Evolutionary conservation across 2,329 filamentous ascomycete species (phyloP).

Genomic region (Hypoxylon sp.): DNA sequence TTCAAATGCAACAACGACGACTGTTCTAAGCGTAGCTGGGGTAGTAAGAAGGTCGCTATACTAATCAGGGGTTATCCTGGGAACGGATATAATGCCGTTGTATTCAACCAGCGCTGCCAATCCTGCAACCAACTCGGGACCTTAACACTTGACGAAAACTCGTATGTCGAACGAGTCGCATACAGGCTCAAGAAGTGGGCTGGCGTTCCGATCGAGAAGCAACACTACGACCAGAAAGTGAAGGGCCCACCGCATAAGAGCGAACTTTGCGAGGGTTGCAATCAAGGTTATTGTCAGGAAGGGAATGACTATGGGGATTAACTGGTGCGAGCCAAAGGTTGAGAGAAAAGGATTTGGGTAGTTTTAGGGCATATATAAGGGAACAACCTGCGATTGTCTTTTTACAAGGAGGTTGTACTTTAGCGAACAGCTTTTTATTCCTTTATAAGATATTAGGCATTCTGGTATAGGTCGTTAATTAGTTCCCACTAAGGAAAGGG

Average conservation of each 20-base stretch:
- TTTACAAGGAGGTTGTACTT: too few species aligned
- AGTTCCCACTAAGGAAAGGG: too few species aligned
- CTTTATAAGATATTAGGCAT: too few species aligned
- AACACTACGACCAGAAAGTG: neutral
- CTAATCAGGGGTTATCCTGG: slow-evolving; percentile 41
- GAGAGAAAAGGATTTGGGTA: too few species aligned
- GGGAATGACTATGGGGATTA: too few species aligned
- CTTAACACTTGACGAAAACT: slow-evolving; percentile 40
- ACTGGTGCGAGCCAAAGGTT: too few species aligned
- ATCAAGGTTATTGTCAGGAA: too few species aligned
- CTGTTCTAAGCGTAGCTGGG: slow-evolving; percentile 34
- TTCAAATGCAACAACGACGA: slow-evolving; percentile 36
- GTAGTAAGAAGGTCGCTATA: slow-evolving; percentile 41
- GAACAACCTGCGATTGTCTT: too few species aligned
- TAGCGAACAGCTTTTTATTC: too few species aligned
- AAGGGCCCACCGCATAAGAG: slow-evolving; percentile 33
- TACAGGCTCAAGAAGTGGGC: slow-evolving; percentile 51
- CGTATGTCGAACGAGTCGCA: slow-evolving; percentile 49
- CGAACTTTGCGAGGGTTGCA: slow-evolving; percentile 44
- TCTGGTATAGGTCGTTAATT: too few species aligned
- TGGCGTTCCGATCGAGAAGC: slow-evolving; percentile 34
- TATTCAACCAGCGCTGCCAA: slow-evolving; percentile 49
- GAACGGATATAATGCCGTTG: slow-evolving; percentile 46
- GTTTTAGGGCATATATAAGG: too few species aligned
- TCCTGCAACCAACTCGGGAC: slow-evolving; percentile 42